A percentile compares a stretch with the other conserved stretches of the same genome.
Evolutionary conservation across 371 early-diverging fungal species (phyloP).

Genomic region (Actinomortierella ambigua): DNA sequence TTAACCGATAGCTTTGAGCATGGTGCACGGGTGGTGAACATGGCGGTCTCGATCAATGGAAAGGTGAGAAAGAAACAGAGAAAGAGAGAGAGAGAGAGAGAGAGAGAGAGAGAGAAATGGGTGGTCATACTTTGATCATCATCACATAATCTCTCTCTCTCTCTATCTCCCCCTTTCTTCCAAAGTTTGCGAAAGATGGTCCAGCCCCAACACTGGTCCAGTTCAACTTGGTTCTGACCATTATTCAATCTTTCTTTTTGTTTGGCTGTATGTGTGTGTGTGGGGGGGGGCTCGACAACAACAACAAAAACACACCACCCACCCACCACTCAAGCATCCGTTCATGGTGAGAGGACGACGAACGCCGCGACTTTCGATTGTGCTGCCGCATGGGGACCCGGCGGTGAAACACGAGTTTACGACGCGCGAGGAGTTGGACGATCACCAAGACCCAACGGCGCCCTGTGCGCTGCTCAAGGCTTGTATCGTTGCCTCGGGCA

Average conservation of each 20-base stretch:
- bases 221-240: background rate
- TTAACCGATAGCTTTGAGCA: constrained; percentile 21
- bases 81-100: background rate
- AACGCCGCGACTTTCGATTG: too few species aligned
- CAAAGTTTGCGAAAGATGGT: too few species aligned
- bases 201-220: too few species aligned
- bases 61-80: constrained; percentile 7
- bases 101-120: background rate
- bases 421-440: constrained; percentile 31
- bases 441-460: constrained; percentile 37
- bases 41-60: constrained; percentile 31
- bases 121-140: background rate
- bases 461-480: constrained; percentile 43
- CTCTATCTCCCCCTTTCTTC: too few species aligned
- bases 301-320: constrained; percentile 3
- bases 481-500: constrained; percentile 38
- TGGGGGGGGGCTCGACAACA: too few species aligned
- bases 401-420: background rate
- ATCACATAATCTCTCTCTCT: too few species aligned
- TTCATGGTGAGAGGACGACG: constrained; percentile 11
- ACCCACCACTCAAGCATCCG: constrained; percentile 23
- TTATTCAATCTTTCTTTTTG: background rate
- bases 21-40: constrained; percentile 36
- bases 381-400: too few species aligned
- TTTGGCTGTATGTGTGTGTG: too few species aligned